Base-by-base conservation (phyloP, 2,329 filamentous ascomycete genomes). In the Penicillium janthinellum region DNA sequence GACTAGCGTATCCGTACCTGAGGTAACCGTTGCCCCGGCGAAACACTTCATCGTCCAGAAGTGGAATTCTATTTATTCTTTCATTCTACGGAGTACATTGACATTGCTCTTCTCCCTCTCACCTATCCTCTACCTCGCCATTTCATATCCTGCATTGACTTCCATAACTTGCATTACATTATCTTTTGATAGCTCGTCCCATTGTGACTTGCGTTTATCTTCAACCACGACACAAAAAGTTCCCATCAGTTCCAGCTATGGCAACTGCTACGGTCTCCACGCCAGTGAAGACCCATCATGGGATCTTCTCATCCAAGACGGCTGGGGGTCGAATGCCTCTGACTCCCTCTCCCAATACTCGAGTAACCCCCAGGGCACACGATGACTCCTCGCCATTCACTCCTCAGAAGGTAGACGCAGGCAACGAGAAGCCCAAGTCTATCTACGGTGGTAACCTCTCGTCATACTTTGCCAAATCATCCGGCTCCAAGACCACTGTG, bases 321-420 rank as follows among this genome's bases (percentile, higher is more conserved):
- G 95, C 93, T 78, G 93, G 94, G 80, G 92, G 93, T 76, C 91
- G 95, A 64, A 93, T 96, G 84, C 93, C 95, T 70, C 82, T 99
- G 74, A 97, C 94, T 4, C 94, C 95, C 35, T 98, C 94, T 59
- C 95, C 95, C 20, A 62, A 66, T 35, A 60, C 62, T 59, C 87
- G 88, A 67, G 78, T 81, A 73, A 84, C 75, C 86, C 87, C 12
- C 15, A 57, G 60, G 15, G 50, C 50, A 47, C 59, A 53, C 15
- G 59, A 62, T 7, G 60, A 61, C 7, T 92, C 90, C n/a, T 90
- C 90, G 0, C 92, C 88, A 75, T 93, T 90, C 1, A 91, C 92
- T 42, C 81, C 83, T 59, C 79, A 89, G 84, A 79, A 85, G 75
- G 75, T 84, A 25, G 82, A 83, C 38, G 77, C 77, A 62, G 82